phyloP scores from a whole-genome alignment of 83 land plant genomes.

The Thuja plicata region DNA sequence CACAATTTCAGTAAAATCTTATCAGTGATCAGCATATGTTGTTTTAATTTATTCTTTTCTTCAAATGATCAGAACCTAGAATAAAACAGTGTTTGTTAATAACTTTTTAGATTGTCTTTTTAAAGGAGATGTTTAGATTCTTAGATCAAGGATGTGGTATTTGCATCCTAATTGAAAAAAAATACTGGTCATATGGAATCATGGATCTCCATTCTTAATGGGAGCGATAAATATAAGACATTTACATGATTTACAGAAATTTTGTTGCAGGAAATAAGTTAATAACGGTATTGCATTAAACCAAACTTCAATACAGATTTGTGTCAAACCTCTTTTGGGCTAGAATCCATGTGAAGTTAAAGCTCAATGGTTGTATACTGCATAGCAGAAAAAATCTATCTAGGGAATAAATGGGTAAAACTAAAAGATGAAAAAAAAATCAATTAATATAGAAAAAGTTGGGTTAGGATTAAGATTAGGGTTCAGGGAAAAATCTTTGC shows the following conservation, averaged over 20 bases:
- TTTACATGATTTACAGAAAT: no score
- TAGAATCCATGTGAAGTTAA: neutral
- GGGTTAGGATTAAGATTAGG: no score
- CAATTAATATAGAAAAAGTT: no score
- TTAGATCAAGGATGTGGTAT: neutral
- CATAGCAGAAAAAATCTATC: no score
- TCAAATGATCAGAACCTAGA: neutral
- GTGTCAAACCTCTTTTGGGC: neutral
- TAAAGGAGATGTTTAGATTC: neutral
- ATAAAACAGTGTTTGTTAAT: neutral
- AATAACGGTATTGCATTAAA: neutral
- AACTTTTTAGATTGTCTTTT: neutral
- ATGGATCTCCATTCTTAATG: neutral
- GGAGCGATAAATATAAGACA: neutral
- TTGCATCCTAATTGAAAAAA: neutral
- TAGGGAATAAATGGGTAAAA: no score
- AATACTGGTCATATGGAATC: neutral
- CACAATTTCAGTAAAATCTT: neutral
- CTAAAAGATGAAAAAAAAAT: no score
- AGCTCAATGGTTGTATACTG: neutral
- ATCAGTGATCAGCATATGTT: neutral
- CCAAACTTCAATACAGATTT: neutral
- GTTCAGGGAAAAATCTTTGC: no score
- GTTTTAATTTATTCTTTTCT: neutral
- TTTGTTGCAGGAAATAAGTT: neutral